A percentile compares a stretch with the other conserved stretches of the same genome.
phyloP scores from a whole-genome alignment of 768 basidiomycete genomes.

The Fibroporia radiculosa region DNA sequence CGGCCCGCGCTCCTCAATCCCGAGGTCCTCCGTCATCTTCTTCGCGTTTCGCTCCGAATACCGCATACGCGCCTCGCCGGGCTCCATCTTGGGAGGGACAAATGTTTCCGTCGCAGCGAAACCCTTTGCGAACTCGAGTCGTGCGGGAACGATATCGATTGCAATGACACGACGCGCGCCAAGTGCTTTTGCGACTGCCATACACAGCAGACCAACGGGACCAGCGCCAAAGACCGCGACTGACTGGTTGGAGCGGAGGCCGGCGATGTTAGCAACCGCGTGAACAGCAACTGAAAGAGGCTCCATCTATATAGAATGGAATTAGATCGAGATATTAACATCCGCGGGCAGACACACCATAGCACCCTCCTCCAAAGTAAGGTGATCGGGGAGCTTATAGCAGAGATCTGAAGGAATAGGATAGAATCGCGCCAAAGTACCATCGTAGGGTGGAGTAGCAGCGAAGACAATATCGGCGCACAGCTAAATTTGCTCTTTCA shows the following conservation, averaged over 20 bases:
- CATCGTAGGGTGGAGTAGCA: conserved; percentile 90
- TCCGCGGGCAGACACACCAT: conserved; percentile 47
- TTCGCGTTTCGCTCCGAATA: conserved; percentile 71
- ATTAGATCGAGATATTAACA: not conserved
- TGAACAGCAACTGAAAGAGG: conserved; percentile 91
- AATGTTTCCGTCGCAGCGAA: conserved; percentile 80
- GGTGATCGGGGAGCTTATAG: conserved; percentile 73
- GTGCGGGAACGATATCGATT: conserved; percentile 66
- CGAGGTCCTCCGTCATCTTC: conserved; percentile 55
- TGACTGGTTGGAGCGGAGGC: conserved; percentile 63
- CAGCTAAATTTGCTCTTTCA: conserved; percentile 37
- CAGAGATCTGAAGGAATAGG: conserved; percentile 79
- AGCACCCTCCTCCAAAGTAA: conserved; percentile 90
- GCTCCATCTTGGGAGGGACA: conserved; percentile 48
- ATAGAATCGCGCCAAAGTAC: conserved; percentile 85
- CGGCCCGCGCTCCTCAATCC: conserved; percentile 63
- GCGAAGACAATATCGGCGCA: conserved; percentile 85
- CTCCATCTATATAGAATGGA: conserved; percentile 57
- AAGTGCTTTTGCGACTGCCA: conserved; percentile 93
- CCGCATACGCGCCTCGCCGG: conserved; percentile 58
- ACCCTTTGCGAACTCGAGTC: conserved; percentile 78
- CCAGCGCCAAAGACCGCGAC: conserved; percentile 87
- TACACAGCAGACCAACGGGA: conserved; percentile 81
- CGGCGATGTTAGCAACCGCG: conserved; percentile 71
- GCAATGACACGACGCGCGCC: conserved; percentile 82